A percentile compares a stretch with the other conserved stretches of the same genome.
These are phyloP conservation scores for Coemansia sp. DNA, from an alignment of 192 early-diverging fungal species.

Conservation along the genomic window DNA sequence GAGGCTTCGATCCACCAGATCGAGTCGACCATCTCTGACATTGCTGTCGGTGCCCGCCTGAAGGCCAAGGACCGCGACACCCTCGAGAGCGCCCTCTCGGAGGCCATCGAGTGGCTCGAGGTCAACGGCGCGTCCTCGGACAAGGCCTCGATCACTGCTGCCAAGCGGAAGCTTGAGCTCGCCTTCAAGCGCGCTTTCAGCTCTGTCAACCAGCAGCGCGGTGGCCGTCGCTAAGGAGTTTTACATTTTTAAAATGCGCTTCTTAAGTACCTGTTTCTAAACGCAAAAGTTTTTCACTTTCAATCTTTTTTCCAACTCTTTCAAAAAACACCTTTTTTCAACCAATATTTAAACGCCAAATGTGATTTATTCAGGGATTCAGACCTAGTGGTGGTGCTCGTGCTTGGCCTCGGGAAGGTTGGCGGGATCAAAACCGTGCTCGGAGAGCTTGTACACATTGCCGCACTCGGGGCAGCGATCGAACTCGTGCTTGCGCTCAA, in stretches of 20 bases:
- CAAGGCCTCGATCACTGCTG: slow-evolving; percentile 60
- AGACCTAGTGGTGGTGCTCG: slow-evolving; percentile 4
- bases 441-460: slow-evolving; percentile 66
- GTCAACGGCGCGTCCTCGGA: slow-evolving; percentile 57
- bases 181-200: slow-evolving; percentile 63
- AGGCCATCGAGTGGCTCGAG: slow-evolving; percentile 73
- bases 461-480: slow-evolving; percentile 97
- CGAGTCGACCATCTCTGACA: slow-evolving; percentile 64
- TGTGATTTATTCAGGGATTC: no score
- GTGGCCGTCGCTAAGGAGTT: slow-evolving; percentile 33
- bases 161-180: slow-evolving; percentile 72
- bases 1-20: slow-evolving; percentile 74
- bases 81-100: slow-evolving; percentile 71
- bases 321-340: slow-evolving; percentile 4
- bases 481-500: slow-evolving; percentile 72
- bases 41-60: slow-evolving; percentile 70
- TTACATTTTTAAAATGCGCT: neutral
- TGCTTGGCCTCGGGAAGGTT: slow-evolving; percentile 16
- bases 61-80: slow-evolving; percentile 67
- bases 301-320: slow-evolving; percentile 6
- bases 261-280: neutral
- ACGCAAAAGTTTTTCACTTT: neutral
- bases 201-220: slow-evolving; percentile 24
- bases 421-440: slow-evolving; percentile 39
- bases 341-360: neutral